Evolutionary conservation across 129 eudicot species (phyloP).

Genomic region (Tagetes patula): DNA sequence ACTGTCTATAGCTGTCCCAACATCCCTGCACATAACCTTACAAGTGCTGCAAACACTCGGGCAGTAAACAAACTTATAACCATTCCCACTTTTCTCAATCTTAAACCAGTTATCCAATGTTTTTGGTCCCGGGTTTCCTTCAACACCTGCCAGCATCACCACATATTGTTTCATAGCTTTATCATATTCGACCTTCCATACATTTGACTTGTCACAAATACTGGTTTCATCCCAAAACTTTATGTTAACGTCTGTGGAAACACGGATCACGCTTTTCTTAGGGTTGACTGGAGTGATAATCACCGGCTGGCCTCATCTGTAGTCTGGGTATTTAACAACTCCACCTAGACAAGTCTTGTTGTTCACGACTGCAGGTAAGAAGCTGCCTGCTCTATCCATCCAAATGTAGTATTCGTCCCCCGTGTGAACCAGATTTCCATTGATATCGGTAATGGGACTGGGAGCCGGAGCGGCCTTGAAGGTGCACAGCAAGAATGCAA

Average conservation of each 20-base stretch:
- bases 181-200: slow-evolving; percentile 31
- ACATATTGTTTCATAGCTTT: slow-evolving; percentile 1
- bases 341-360: slow-evolving; percentile 29
- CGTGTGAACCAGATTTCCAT: slow-evolving; percentile 25
- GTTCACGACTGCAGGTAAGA: slow-evolving; percentile 21
- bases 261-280: slow-evolving; percentile 30
- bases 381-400: slow-evolving; percentile 26
- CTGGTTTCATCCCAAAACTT: slow-evolving; percentile 23
- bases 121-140: slow-evolving; percentile 36
- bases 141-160: slow-evolving; percentile 39
- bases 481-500: slow-evolving; percentile 6
- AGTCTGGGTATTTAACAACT: slow-evolving; percentile 15
- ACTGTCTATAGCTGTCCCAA: too few species aligned
- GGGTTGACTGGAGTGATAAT: slow-evolving; percentile 33
- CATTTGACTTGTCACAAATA: slow-evolving; percentile 28
- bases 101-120: slow-evolving; percentile 31
- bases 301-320: not conserved
- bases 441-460: slow-evolving; percentile 24
- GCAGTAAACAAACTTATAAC: too few species aligned
- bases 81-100: too few species aligned
- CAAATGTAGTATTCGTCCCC: slow-evolving; percentile 25
- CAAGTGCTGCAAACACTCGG: too few species aligned
- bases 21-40: too few species aligned
- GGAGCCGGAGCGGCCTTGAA: slow-evolving; percentile 5
- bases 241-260: slow-evolving; percentile 37